Evolutionary conservation across 2,329 filamentous ascomycete genomes (phyloP), one percentile per base, ranked within the genome.

Genomic region (Clathrospora elynae): DNA sequence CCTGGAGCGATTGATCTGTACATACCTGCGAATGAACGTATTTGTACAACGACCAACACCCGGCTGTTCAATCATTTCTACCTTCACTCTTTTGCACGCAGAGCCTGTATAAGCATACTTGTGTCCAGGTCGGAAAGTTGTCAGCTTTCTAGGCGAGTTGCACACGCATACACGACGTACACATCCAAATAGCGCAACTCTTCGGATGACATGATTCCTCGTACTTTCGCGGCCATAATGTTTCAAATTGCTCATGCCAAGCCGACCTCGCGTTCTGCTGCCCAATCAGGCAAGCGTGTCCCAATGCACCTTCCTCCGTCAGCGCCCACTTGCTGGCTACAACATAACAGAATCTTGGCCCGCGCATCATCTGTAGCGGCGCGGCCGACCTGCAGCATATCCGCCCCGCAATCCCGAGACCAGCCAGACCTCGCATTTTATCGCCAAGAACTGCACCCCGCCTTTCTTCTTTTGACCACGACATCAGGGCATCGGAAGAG

Each of bases 11-110:
- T 57, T 64, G 52, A 62, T 51, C 57, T 73, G 68, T 70, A 72
- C 66, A 72, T 69, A 70, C 53, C 54, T 61, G 51, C 52, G 52
- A 66, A 61, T 66, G 51, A 42, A 66, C 35, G 44, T 51, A 42
- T 31, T 39, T 49, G 41, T 52, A 46, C 55, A 47, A 45, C 42
- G 53, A 25, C 29, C 7, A 35, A 42, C 7, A 30, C 9, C 7
- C 16, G 14, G 14, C 25, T n/a, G 26, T 11, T 6, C n/a, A 22
- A 19, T 16, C 35, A 7, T 13, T 24, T 23, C 20, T 23, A 23
- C 10, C 6, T 35, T 10, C 12, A 12, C 5, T 17, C 14, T 30
- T 2, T 22, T 31, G 13, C 17, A 31, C n/a, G n/a, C n/a, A 28
- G 19, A 10, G 16, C 13, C 18, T 26, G 11, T 9, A n/a, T 4